These are phyloP conservation scores for Lactifluus piperatus DNA, from an alignment of 768 basidiomycete species.

Conservation along the genomic window DNA sequence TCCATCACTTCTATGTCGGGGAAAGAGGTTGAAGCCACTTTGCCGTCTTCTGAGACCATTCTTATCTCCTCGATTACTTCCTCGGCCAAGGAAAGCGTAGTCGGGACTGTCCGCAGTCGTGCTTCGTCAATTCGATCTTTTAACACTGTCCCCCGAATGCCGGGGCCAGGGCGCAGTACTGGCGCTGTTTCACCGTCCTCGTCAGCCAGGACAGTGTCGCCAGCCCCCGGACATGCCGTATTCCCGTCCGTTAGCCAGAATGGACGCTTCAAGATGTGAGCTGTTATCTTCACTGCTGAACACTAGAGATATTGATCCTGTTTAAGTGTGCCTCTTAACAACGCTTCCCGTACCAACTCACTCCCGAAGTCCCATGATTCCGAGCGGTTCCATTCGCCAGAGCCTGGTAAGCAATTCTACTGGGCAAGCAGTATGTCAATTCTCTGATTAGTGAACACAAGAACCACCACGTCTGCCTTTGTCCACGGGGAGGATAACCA, in stretches of 20 bases:
- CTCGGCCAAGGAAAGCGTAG: background rate
- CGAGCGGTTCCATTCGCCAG: background rate
- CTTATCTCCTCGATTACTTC: background rate
- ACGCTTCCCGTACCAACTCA: background rate
- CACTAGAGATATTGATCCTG: background rate
- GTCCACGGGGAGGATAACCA: background rate
- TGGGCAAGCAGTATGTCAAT: background rate
- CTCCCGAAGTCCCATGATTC: conserved; percentile 1
- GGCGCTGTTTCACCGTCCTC: background rate
- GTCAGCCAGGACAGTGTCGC: conserved; percentile 8
- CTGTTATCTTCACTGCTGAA: background rate
- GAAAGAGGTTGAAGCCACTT: background rate
- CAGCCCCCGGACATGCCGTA: background rate
- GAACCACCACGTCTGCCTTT: background rate
- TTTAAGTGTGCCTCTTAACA: background rate
- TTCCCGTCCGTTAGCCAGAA: background rate
- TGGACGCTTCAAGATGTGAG: conserved; percentile 11
- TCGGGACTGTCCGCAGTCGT: background rate
- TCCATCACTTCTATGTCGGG: background rate
- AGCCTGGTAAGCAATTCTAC: background rate
- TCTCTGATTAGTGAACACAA: background rate
- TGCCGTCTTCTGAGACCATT: background rate
- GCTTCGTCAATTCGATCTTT: background rate
- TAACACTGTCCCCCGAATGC: background rate
- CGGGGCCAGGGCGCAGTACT: background rate